These are phyloP conservation scores for Oryza nivara DNA, from an alignment of 176 grass and related monocot species.

Conservation along the genomic window DNA sequence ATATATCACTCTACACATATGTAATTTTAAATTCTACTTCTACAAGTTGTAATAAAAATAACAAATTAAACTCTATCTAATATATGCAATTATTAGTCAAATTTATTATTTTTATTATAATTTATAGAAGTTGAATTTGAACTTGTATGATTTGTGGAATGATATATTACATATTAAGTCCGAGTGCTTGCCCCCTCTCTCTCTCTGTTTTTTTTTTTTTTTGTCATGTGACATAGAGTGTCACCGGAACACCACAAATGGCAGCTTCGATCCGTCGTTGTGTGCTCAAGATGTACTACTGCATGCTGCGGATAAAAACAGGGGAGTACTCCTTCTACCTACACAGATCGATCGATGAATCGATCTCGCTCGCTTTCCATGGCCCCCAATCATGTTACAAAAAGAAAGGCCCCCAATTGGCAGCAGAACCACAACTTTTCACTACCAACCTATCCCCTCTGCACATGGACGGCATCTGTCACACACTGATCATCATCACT, in stretches of 20 bases:
- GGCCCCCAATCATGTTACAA: slow-evolving; percentile 47
- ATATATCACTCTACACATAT: too few relatives aligned
- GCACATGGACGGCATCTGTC: background rate
- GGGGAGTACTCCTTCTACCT: background rate
- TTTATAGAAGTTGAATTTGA: too few relatives aligned
- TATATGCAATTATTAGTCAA: too few relatives aligned
- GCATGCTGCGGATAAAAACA: slow-evolving; percentile 27
- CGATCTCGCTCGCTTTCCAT: slow-evolving; percentile 38
- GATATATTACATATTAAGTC: too few relatives aligned
- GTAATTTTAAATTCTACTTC: too few relatives aligned
- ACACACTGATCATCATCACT: slow-evolving; percentile 12
- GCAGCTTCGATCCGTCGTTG: background rate
- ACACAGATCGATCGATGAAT: background rate
- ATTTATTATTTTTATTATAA: too few relatives aligned
- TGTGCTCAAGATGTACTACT: background rate
- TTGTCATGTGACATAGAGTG: too few relatives aligned
- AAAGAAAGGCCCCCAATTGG: slow-evolving; percentile 40
- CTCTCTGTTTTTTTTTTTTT: too few relatives aligned
- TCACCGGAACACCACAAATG: background rate
- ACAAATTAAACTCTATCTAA: too few relatives aligned
- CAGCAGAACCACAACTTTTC: slow-evolving; percentile 20
- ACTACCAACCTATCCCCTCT: slow-evolving; percentile 45
- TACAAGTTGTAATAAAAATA: too few relatives aligned
- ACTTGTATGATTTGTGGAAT: too few relatives aligned
- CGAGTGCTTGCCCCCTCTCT: too few relatives aligned